Base-by-base conservation (phyloP, 129 eudicot species). In the Flaveria robusta region DNA sequence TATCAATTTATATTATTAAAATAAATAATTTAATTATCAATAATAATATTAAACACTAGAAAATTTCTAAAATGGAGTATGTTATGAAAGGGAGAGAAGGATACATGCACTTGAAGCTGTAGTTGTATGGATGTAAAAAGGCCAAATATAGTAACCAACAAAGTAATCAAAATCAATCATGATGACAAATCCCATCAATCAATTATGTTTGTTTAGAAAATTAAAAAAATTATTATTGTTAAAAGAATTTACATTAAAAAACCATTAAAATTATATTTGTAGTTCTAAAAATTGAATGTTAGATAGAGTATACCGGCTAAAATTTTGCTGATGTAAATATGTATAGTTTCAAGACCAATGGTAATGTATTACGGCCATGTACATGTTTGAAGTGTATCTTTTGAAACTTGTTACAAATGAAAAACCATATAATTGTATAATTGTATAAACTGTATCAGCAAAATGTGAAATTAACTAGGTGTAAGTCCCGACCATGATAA, bases 61-160 rank as follows among this genome's bases (percentile, higher is more conserved):
- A 66, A 2, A 45, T 22, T 68, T 68, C 37, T 47, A 12, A 11
- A 47, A 14, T 24, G 6, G 71, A 29, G 23, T 37, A 26, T 63
- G 29, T 46, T 63, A 26, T 46, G 72, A 64, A 64, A 29, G 45
- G 47, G 37, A 27, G 71, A 47, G 49, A 59, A 46, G 43, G 59
- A 69, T 31, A 27, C 49, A 54, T 77, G 34, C 70, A 77, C 60
- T 39, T 37, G 16, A 9, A 65, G 58, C 7, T 19, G 64, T 45
- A 56, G 70, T 78, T 78, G 82, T 78, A 78, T 78, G 82, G 82
- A 78, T 69, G 82, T 45, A 56, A 46, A 70, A 45, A 9, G 51
- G 70, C 76, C 77, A 70, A 68, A 78, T 70, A 49, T 78, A 70
- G 77, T 78, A 70, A 59, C 63, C 52, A 78, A 70, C 82, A 78